A percentile compares a stretch with the other conserved stretches of the same genome.
Evolutionary conservation across 495 filamentous ascomycete genomes (phyloP).

Genomic region (Durotheca rogersii): DNA sequence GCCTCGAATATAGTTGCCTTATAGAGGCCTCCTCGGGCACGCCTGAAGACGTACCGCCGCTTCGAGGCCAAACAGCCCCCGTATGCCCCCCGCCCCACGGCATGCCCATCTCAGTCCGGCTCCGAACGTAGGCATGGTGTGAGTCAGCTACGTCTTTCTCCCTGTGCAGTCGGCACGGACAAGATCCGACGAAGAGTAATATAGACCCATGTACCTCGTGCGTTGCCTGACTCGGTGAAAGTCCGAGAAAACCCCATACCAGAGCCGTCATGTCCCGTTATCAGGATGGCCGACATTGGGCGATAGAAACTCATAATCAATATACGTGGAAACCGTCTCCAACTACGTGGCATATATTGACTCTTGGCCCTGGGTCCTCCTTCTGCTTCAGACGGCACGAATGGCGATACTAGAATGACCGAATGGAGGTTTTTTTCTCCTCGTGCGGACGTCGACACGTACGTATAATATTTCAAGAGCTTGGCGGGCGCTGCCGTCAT

Average conservation of each 20-base stretch:
- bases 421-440: slow-evolving; percentile 9
- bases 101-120: too few species aligned
- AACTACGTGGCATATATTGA: background rate
- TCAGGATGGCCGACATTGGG: background rate
- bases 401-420: slow-evolving; percentile 29
- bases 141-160: too few species aligned
- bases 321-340: background rate
- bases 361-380: background rate
- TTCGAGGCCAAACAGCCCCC: too few species aligned
- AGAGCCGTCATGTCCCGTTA: background rate
- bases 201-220: too few species aligned
- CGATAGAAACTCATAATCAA: background rate
- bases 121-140: too few species aligned
- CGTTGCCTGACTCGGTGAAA: background rate
- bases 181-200: background rate
- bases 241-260: background rate
- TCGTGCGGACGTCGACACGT: background rate
- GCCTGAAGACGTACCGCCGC: too few species aligned
- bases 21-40: too few species aligned
- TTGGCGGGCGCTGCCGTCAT: background rate
- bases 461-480: slow-evolving; percentile 2
- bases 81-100: too few species aligned
- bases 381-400: background rate
- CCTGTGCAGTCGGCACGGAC: too few species aligned
- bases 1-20: slow-evolving; percentile 5